These are phyloP conservation scores for Stephanodiscus triporus DNA, from an alignment of 108 stramenopile genomes.

Conservation along the genomic window DNA sequence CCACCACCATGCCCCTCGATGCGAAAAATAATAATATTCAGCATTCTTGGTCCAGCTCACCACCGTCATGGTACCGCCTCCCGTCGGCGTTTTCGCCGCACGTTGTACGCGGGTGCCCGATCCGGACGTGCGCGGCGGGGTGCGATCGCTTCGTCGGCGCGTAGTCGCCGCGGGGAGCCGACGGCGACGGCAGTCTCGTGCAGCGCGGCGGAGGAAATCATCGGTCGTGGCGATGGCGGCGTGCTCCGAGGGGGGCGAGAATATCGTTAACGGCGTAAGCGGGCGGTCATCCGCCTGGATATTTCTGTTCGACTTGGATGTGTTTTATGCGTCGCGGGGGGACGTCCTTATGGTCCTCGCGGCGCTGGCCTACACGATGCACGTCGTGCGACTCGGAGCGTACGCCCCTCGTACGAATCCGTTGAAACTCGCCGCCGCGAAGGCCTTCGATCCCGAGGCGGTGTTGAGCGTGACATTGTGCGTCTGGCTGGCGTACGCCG, in stretches of 20 bases:
- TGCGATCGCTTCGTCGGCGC: no score
- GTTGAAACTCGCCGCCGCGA: conserved; percentile 71
- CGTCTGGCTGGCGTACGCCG: conserved; percentile 17
- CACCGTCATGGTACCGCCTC: conserved; percentile 82
- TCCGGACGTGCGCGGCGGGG: no score
- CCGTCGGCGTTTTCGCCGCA: no score
- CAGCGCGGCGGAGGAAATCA: no score
- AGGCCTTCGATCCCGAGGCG: conserved; percentile 77
- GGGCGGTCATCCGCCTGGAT: no score
- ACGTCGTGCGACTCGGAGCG: conserved; percentile 78
- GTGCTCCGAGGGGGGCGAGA: no score
- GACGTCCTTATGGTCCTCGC: conserved; percentile 74
- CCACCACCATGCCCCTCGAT: neutral
- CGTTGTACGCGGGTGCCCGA: no score
- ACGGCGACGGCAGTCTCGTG: no score
- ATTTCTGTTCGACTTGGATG: neutral
- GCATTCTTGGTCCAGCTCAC: conserved; percentile 87
- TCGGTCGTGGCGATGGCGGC: no score
- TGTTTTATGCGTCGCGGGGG: conserved; percentile 50
- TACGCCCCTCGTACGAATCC: conserved; percentile 71
- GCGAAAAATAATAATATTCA: conserved; percentile 15
- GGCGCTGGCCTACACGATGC: conserved; percentile 78
- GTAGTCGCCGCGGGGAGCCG: conserved; percentile 81
- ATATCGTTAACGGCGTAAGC: no score
- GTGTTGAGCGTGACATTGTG: conserved; percentile 53